Evolutionary conservation across 139 green algal genomes (phyloP), one percentile per base, ranked within the genome.

Genomic region (Tetradesmus obliquus): DNA sequence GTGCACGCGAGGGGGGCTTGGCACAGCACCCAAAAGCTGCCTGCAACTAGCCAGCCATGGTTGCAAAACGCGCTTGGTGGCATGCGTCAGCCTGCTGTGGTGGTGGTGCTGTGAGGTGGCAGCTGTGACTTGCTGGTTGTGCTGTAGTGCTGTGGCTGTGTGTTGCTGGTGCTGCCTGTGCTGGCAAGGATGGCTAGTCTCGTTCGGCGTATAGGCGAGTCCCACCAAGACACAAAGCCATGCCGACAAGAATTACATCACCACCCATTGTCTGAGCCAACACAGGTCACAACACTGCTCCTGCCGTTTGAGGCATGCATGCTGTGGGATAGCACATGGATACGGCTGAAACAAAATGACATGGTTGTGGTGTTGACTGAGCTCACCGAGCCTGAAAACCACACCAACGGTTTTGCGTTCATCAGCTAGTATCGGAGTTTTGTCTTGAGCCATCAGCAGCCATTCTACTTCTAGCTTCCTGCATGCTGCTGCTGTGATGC

Each of bases 171-270:
- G 22, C 10, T 20, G 66, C 66, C n/a, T 76, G 66, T 24, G 66
- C n/a, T 86, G 81, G 81, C 81, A 32, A 24, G 20, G 81, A 86
- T 86, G 81, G 19, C 45, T 66, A 69, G 81, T 86, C 81, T 86
- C 81, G 81, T 86, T 86, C 81, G 81, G 51, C 81, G 55, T 58
- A 86, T 32, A 86, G 81, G 81, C 81, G 45, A 86, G 81, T 86
- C 51, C 81, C 45, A 58, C 81, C 45, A 55, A 55, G 81, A 24
- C 81, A 86, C 53, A 86, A 86, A 86, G 81, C 81, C 81, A 62
- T 86, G 81, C 81, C 55, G 81, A 86, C 81, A 86, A 57, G 15
- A 55, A 86, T 86, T 62, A 55, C 81, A 76, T 76, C 66, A 76
- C 66, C 66, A 76, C 66, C 66, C 66, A 76, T 76, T 76, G 66